Evolutionary conservation across 805 yeast genomes (phyloP).

Genomic region (Schwanniomyces vanrijiae): DNA sequence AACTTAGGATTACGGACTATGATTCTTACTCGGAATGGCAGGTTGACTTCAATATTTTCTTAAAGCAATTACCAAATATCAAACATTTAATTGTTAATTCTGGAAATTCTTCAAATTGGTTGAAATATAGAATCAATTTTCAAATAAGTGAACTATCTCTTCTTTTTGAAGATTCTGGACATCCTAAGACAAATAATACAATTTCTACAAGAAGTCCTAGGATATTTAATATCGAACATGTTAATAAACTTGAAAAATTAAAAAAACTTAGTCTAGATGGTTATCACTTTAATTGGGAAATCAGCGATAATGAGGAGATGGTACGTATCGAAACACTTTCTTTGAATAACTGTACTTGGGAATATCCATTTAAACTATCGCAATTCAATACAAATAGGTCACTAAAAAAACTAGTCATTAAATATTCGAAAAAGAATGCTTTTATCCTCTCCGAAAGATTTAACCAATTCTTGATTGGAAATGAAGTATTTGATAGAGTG

Average conservation of each 20-base stretch:
- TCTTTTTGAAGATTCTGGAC: conserved; percentile 21
- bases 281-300: conserved; percentile 45
- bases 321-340: conserved; percentile 22
- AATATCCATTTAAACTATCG: conserved; percentile 50
- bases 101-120: conserved; percentile 40
- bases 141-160: conserved; percentile 21
- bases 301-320: conserved; percentile 16
- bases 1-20: conserved; percentile 28
- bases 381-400: conserved; percentile 29
- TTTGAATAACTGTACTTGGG: conserved; percentile 53
- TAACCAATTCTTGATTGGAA: conserved; percentile 18
- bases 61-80: conserved; percentile 21
- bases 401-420: conserved; percentile 21
- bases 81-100: conserved; percentile 27
- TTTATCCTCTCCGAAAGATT: conserved; percentile 41
- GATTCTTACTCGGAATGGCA: conserved; percentile 40
- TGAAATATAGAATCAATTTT: conserved; percentile 30
- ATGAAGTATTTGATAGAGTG: conserved; percentile 11
- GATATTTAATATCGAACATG: conserved; percentile 45
- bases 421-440: conserved; percentile 26
- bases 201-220: conserved; percentile 15
- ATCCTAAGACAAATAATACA: conserved; percentile 5
- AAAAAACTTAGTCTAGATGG: conserved; percentile 33
- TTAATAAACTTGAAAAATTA: conserved; percentile 35
- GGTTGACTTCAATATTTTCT: conserved; percentile 21